Base-by-base conservation (phyloP, 2,329 filamentous ascomycete species). In the Boeremia exigua region DNA sequence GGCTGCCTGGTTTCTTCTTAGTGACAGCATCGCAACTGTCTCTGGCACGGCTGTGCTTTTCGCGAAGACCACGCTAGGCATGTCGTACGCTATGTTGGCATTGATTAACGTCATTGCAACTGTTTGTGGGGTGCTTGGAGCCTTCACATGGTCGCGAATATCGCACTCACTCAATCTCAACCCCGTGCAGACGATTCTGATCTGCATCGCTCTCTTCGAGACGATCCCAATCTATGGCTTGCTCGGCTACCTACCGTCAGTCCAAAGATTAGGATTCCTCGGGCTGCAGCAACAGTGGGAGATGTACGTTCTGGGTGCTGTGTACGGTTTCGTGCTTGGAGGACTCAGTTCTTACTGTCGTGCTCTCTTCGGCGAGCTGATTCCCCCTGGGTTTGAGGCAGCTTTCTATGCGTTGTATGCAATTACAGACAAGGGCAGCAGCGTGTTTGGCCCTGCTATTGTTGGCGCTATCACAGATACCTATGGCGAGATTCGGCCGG, bases 321-420 rank as follows among this genome's bases (percentile, higher is more conserved):
- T 98, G 11, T 98, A 97, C 74, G 95, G 95, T 0, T 86, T 99
- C 45, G 93, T 98, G 2, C 86, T 98, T 28, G 95, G 95, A n/a
- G 95, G 95, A 0, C 79, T 99, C 36, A 92, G 90, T 54, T 90
- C 89, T 23, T 97, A 98, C 76, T 98, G 95, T 72, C 88, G 95
- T 37, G 93, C 91, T 58, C 82, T 99, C 4, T 99, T 91, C 71
- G 93, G 92, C 34, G 93, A 98, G 75, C 82, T 99, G 53, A 96
- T 99, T 51, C 95, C 95, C 1, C 91, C 92, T 0, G 95, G 95
- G 4, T 96, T 90, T 28, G 95, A 99, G 77, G 93, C 95, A 0
- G 93, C 94, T 0, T 99, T 99, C 72, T 99, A 96, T 72, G 93
- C 94, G 0, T 81, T 99, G 1, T 99, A 98, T 72, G 95, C 95